Conservation (phyloP, 495 filamentous ascomycete species). For the Aspergillus cristatus region DNA sequence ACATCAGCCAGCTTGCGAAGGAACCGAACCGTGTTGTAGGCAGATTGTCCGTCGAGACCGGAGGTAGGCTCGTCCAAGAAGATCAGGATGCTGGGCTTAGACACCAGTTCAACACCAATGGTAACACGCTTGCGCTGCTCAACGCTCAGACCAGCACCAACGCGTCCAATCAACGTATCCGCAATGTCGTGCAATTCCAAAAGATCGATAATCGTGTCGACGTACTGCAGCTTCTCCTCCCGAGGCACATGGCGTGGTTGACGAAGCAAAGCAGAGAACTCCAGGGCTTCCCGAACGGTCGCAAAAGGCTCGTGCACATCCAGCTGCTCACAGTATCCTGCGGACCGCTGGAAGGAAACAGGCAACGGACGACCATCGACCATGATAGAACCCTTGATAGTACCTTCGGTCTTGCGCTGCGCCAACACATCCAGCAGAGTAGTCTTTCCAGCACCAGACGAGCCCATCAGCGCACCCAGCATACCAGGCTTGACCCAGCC, state of each 20-base stretch:
- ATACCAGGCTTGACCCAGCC: conserved; percentile 88
- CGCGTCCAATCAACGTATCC: conserved; percentile 43
- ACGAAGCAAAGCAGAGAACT: conserved; percentile 49
- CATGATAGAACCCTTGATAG: conserved; percentile 76
- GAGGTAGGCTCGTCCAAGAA: conserved; percentile 76
- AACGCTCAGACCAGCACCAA: conserved; percentile 44
- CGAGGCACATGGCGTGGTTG: conserved; percentile 41
- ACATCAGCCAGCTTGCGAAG: conserved; percentile 54
- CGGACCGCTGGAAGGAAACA: conserved; percentile 67
- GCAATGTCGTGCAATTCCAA: conserved; percentile 50
- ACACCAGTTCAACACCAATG: conserved; percentile 60
- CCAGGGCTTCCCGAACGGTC: conserved; percentile 54
- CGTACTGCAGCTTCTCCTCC: conserved; percentile 51
- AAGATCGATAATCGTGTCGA: conserved; percentile 48
- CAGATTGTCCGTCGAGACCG: conserved; percentile 55
- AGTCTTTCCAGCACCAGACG: conserved; percentile 57
- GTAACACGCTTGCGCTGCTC: conserved; percentile 58
- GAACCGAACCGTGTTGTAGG: conserved; percentile 57
- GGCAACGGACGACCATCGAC: conserved; percentile 74
- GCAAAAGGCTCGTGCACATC: conserved; percentile 51
- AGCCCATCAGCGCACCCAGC: conserved; percentile 65
- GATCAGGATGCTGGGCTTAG: conserved; percentile 57
- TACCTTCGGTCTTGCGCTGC: conserved; percentile 75
- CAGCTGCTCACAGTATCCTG: conserved; percentile 52
- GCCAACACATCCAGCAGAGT: conserved; percentile 45